Evolutionary conservation across 2,329 filamentous ascomycete species (phyloP), one percentile per base, ranked within the genome.

Genomic region (Westerdykella sp.): DNA sequence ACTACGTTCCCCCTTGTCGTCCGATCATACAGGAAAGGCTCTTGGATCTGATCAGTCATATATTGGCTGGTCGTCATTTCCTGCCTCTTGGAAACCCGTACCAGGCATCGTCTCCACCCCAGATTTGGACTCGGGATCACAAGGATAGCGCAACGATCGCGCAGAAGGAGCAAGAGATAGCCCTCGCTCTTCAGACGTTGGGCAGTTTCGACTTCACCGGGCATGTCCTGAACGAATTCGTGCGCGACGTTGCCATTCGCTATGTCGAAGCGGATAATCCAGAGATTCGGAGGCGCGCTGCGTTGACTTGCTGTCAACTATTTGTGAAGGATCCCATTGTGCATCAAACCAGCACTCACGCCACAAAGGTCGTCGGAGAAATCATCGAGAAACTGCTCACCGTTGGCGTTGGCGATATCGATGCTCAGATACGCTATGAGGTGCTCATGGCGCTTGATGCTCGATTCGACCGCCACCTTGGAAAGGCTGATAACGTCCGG

Each of bases 281-380:
- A 0, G 87, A 94, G 51, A 96, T 95, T 40, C 82, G 93, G 46
- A 91, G 95, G 67, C 93, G 93, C 13, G 91, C 93, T 2, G 90
- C 93, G 13, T 75, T 99, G 48, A 99, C 94, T 5, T 97, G 93
- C 69, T 99, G 94, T 62, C 94, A 99, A 66, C 79, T 99, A 37
- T 97, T 97, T 60, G 87, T 97, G 37, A 84, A 88, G 55, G 94
- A 99, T 63, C 93, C 93, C 0, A 97, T 98, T 52, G 89, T 98
- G 58, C 93, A 95, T 57, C 93, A 99, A 69, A 96, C 91, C 6
- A 97, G 93, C 64, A 87, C 91, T 52, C 93, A 98, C 65, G 91
- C 93, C 1, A 87, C 97, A 34, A 89, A 96, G 63, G 93, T 98
- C 22, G 94, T 99, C 37, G 87, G 91, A 43, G 93, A 98, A 64